These are phyloP conservation scores for Pyricularia pennisetigena DNA, from an alignment of 2,329 filamentous ascomycete genomes.

Conservation along the genomic window DNA sequence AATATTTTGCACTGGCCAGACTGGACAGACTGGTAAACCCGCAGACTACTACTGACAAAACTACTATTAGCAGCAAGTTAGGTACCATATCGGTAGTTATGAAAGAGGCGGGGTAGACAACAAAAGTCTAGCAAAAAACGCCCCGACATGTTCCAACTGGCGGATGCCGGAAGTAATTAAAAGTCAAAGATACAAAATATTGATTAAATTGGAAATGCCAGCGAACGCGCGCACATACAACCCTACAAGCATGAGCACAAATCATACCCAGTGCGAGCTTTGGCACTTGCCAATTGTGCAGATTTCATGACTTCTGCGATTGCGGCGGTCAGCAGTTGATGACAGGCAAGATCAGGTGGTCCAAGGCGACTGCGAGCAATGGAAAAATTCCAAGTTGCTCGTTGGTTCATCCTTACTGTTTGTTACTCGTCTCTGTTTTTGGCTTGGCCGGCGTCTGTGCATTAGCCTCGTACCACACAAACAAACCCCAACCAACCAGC, in stretches of 20 bases:
- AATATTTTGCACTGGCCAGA: not conserved
- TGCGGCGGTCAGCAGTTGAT: not conserved
- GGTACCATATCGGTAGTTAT: not conserved
- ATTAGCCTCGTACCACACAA: not conserved
- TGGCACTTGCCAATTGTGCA: not conserved
- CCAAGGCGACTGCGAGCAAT: not conserved
- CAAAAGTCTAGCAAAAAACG: not conserved
- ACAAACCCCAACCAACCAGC: not conserved
- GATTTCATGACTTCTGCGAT: not conserved
- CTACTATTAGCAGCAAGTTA: not conserved
- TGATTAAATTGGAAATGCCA: not conserved
- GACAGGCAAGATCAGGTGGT: not conserved
- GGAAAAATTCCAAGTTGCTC: not conserved
- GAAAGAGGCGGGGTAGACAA: too few relatives aligned
- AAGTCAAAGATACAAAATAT: not conserved
- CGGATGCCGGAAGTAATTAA: not conserved
- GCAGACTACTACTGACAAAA: not conserved
- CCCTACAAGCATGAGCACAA: not conserved
- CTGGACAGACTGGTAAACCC: too few relatives aligned
- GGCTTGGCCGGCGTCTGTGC: not conserved
- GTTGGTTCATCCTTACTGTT: not conserved
- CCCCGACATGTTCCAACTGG: not conserved
- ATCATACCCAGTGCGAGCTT: not conserved
- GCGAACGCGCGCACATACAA: not conserved
- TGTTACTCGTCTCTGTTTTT: not conserved